phyloP scores from a whole-genome alignment of 106 monocot species.

The Dendrobium nobile region DNA sequence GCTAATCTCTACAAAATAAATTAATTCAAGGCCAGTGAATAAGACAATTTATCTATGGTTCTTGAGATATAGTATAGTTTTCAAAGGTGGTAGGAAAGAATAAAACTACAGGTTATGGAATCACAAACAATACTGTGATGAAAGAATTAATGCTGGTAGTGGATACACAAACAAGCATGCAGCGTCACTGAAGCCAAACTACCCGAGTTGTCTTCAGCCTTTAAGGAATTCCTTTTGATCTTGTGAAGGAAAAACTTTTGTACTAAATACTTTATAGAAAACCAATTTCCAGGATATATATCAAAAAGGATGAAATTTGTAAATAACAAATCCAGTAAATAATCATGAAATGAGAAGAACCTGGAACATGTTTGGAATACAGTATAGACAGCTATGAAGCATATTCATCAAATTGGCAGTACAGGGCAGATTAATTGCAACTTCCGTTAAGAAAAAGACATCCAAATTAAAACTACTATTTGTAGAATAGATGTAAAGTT shows the following conservation, averaged over 20 bases:
- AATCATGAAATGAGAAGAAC: not conserved
- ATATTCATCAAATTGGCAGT: not conserved
- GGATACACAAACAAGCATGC: not conserved
- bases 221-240: not conserved
- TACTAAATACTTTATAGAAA: not conserved
- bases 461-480: not conserved
- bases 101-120: not conserved
- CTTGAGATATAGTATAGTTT: too few relatives aligned
- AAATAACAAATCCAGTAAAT: constrained; percentile 1
- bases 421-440: not conserved
- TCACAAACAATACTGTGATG: not conserved
- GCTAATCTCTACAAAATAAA: not conserved
- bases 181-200: not conserved
- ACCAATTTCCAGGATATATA: not conserved
- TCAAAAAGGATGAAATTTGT: not conserved
- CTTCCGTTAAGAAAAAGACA: not conserved
- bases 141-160: not conserved
- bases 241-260: not conserved
- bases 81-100: not conserved
- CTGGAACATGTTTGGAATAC: not conserved
- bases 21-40: not conserved
- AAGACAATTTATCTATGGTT: not conserved
- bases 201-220: not conserved
- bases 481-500: not conserved
- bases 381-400: constrained; percentile 3